These are phyloP conservation scores for Cladosporium sp. DNA, from an alignment of 2,329 filamentous ascomycete genomes.

Conservation along the genomic window DNA sequence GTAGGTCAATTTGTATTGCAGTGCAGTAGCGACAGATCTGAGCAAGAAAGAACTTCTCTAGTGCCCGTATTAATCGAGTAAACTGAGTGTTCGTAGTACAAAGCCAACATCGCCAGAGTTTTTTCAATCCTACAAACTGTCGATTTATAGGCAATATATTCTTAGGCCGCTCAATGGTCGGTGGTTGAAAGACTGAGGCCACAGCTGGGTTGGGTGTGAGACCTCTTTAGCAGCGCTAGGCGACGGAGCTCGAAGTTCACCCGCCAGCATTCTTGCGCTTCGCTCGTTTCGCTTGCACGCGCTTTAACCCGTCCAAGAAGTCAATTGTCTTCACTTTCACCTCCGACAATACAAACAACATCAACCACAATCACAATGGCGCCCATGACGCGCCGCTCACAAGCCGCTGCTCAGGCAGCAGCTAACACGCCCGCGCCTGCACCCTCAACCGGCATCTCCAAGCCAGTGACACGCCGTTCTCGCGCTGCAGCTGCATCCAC, in stretches of 20 bases:
- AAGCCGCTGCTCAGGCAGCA: slow-evolving; percentile 2
- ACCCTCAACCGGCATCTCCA: slow-evolving; percentile 7
- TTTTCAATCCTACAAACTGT: neutral
- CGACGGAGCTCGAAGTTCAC: slow-evolving; percentile 8
- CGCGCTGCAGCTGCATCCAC: slow-evolving; percentile 1
- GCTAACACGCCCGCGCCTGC: slow-evolving; percentile 1
- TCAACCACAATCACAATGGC: slow-evolving; percentile 9
- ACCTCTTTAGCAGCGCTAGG: slow-evolving; percentile 2
- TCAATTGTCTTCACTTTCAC: neutral
- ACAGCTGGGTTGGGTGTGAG: neutral
- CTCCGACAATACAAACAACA: neutral
- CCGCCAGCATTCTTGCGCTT: slow-evolving; percentile 11
- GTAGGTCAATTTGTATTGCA: no score
- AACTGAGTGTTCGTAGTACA: neutral
- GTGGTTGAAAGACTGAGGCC: neutral
- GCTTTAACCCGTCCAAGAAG: neutral
- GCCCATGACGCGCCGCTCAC: slow-evolving; percentile 23
- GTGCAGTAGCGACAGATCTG: no score
- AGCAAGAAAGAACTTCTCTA: neutral
- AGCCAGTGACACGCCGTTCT: slow-evolving; percentile 14
- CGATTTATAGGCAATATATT: neutral
- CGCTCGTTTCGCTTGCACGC: slow-evolving; percentile 9
- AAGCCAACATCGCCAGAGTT: no score
- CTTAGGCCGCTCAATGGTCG: neutral
- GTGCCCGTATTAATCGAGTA: neutral